Percentiles rank a stretch among this genome's conserved stretches.
These are phyloP conservation scores for Hypoxylon lenormandii DNA, from an alignment of 495 filamentous ascomycete genomes.

Conservation along the genomic window DNA sequence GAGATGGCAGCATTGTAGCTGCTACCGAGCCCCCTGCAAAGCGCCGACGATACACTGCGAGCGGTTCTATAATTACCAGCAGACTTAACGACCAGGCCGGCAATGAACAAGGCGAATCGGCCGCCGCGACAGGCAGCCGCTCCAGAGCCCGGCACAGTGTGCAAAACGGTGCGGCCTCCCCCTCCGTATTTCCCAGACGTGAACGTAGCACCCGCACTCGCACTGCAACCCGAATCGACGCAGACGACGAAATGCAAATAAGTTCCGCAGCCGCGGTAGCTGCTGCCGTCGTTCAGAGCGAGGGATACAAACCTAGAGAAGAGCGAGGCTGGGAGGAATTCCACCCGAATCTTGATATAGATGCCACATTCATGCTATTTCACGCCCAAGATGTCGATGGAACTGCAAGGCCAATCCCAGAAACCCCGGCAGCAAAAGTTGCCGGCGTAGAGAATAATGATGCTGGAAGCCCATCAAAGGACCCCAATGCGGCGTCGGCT, in stretches of 20 bases:
- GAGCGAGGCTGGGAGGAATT: slow-evolving; percentile 98
- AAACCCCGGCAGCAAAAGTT: slow-evolving; percentile 54
- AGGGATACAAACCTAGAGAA: slow-evolving; percentile 96
- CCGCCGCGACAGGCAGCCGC: slow-evolving; percentile 51
- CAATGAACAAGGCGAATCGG: slow-evolving; percentile 61
- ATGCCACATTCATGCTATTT: slow-evolving; percentile 79
- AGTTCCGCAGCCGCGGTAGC: slow-evolving; percentile 86
- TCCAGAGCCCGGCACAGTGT: slow-evolving; percentile 51
- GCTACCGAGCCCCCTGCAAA: slow-evolving; percentile 67
- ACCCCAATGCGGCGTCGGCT: slow-evolving; percentile 48
- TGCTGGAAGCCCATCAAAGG: slow-evolving; percentile 55
- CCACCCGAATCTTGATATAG: slow-evolving; percentile 91
- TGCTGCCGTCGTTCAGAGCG: slow-evolving; percentile 84
- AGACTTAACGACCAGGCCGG: slow-evolving; percentile 76
- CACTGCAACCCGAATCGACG: slow-evolving; percentile 61
- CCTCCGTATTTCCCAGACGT: slow-evolving; percentile 60
- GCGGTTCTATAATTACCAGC: slow-evolving; percentile 82
- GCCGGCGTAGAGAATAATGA: slow-evolving; percentile 50
- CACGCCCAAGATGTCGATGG: slow-evolving; percentile 87
- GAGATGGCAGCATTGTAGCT: slow-evolving; percentile 52
- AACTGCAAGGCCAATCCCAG: slow-evolving; percentile 58
- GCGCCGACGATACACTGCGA: slow-evolving; percentile 74
- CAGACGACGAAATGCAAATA: slow-evolving; percentile 67
- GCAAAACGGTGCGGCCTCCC: slow-evolving; percentile 53
- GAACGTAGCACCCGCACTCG: slow-evolving; percentile 67